Base-by-base conservation (phyloP, 2,329 filamentous ascomycete species). In the Tolypocladium cylindrosporum region DNA sequence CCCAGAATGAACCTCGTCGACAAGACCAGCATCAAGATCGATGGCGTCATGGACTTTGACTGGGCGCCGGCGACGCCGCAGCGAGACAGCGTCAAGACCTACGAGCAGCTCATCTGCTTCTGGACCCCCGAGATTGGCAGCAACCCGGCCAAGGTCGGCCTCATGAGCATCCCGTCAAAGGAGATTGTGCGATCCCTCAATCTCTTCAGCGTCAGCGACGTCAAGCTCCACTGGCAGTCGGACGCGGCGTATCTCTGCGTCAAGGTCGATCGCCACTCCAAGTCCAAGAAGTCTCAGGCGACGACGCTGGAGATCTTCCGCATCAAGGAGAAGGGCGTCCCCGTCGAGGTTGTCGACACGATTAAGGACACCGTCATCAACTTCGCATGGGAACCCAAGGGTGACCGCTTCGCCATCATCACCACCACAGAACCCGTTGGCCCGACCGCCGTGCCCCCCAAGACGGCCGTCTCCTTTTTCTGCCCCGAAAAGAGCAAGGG, bases 341-440 rank as follows among this genome's bases (percentile, higher is more conserved):
- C 94, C 1, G 93, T 99, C 57, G 94, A 99, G 75, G 94, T 97
- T 58, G 91, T 99, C 55, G 94, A 99, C 75, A 91, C 88, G 57
- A 89, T 99, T 76, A 97, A 97, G 78, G 94, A 97, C 69, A 96
- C 92, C 1, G 94, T 99, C 66, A 96, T 99, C 78, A 99, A 99
- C 80, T 99, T 99, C 71, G 91, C 94, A 11, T 99, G 94, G 94
- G 94, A 99, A 72, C 94, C 94, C 62, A 97, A 97, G 79, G 94
- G 94, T 61, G 92, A 96, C 73, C 88, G 94, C 43, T 99, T 99
- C 72, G 91, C 97, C 64, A 87, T 97, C 70, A 99, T 99, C 77
- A 97, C 92, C 41, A 94, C 90, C 21, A 89, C 91, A 13, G 94
- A 99, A 76, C 85, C 89, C 3, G 80, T 86, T 45, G 85, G 86